phyloP scores from a whole-genome alignment of 306 rosid genomes.

The Ceratonia siliqua region DNA sequence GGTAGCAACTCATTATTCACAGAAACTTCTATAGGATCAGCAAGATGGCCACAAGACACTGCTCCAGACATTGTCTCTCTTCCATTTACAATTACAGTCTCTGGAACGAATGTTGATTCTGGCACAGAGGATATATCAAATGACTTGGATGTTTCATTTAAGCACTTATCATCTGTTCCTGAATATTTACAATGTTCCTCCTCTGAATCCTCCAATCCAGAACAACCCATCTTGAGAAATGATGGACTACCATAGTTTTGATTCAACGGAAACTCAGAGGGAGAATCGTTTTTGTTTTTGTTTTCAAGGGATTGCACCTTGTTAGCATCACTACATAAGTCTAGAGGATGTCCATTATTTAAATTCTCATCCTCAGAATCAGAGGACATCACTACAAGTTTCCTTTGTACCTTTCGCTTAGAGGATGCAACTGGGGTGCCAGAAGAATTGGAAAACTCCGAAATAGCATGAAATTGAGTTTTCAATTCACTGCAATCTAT shows the following conservation, averaged over 20 bases:
- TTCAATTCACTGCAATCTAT: constrained; percentile 49
- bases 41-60: constrained; percentile 43
- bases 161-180: constrained; percentile 40
- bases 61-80: constrained; percentile 43
- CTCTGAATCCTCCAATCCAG: constrained; percentile 41
- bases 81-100: constrained; percentile 50
- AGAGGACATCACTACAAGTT: constrained; percentile 60
- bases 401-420: constrained; percentile 43
- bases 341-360: constrained; percentile 26
- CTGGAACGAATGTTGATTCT: constrained; percentile 66
- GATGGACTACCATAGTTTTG: constrained; percentile 36
- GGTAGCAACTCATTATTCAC: constrained; percentile 41
- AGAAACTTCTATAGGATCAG: constrained; percentile 40
- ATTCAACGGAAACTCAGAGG: constrained; percentile 31
- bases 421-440: constrained; percentile 44
- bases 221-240: constrained; percentile 34
- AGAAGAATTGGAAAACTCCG: constrained; percentile 49
- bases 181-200: constrained; percentile 38
- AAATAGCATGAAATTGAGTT: constrained; percentile 45
- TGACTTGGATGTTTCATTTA: constrained; percentile 49
- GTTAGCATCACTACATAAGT: constrained; percentile 33
- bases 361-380: constrained; percentile 59
- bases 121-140: constrained; percentile 58
- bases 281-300: constrained; percentile 36
- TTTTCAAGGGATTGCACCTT: constrained; percentile 39